Base-by-base conservation (phyloP, 805 yeast genomes). In the Candida insectalens region DNA sequence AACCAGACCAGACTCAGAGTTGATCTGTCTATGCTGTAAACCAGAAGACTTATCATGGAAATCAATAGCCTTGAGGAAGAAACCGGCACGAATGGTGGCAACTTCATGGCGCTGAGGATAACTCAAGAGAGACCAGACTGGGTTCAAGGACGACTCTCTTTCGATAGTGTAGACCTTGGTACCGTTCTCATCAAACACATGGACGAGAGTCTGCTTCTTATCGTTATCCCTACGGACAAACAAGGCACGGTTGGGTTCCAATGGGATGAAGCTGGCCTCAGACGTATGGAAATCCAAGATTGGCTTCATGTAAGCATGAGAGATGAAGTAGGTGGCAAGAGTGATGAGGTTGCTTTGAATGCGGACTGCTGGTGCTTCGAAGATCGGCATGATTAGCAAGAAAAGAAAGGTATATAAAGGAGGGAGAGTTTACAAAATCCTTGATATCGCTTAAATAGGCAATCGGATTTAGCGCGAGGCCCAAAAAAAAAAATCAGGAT, bases 51-150 rank as follows among this genome's bases (percentile, higher is more conserved):
- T 61, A 42, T 54, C 59, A 45, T 71, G 77, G 55, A 71, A 70
- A 42, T 67, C 71, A 30, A 69, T 60, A 3, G 69, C 50, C 29
- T 67, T 62, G 18, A 57, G 47, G 34, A 63, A 52, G 34, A 67
- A 56, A 1, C 78, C 76, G 21, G 70, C 65, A 38, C 68, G 58
- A 33, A 74, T 54, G 2, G 74, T 63, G 6, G 77, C 74, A 33
- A 69, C 59, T 43, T 69, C 74, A 32, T 44, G 51, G 41, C 74
- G 56, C 12, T 57, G 47, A 14, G 76, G 74, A 35, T 45, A 58
- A 3, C 60, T 54, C 19, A 62, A 51, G 47, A 74, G 46, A n/a
- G 66, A 47, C 81, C 81, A 74, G 17, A 63, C 63, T 14, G 74
- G 73, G 33, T 65, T 63, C 34, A 60, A 44, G 2, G 68, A 51